Evolutionary conservation across 768 basidiomycete genomes (phyloP), one percentile per base, ranked within the genome.

Genomic region (Mycena pura): DNA sequence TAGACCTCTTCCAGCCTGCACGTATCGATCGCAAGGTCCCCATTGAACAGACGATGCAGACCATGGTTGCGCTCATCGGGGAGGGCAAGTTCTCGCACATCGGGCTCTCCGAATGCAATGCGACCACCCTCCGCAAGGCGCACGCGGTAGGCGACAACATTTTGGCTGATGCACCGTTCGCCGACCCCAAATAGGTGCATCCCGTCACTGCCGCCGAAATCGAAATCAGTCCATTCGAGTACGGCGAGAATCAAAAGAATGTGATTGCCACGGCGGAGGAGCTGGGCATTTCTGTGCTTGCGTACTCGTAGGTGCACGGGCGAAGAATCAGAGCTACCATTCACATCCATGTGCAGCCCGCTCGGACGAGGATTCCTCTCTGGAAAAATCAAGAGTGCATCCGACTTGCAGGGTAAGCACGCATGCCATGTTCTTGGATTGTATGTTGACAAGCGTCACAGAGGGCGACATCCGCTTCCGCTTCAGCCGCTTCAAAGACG

Each of bases 141-240:
- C 55, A 71, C 46, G 65, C 69, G 9, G 73, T 73, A 80, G 17
- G 40, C n/a, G 14, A 43, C 19, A 21, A 21, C 1, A 32, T 44
- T n/a, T 3, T 3, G 21, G 36, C 2, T 32, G 15, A 8, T 34
- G 6, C 17, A 8, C 19, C 13, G 4, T 49, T 28, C 17, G 31
- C 7, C 6, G 41, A 6, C 39, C 5, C 46, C 7, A 1, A 4
- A 5, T 41, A 60, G 59, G 48, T 61, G 19, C 76, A 81, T 43
- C 85, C 84, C 1, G 80, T 89, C 54, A 78, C 83, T 6, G 77
- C 82, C 11, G 84, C 86, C 11, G 88, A 91, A 70, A 87, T 90
- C 52, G 90, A 91, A 69, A 74, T 88, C 38, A 88, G 85, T 65
- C 78, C 84, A 3, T 88, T 84, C 80, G 77, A 81, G 0, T 86